Percentiles rank a stretch among this genome's conserved stretches.
phyloP scores from a whole-genome alignment of 768 basidiomycete species.

The Lactarius trivialis region DNA sequence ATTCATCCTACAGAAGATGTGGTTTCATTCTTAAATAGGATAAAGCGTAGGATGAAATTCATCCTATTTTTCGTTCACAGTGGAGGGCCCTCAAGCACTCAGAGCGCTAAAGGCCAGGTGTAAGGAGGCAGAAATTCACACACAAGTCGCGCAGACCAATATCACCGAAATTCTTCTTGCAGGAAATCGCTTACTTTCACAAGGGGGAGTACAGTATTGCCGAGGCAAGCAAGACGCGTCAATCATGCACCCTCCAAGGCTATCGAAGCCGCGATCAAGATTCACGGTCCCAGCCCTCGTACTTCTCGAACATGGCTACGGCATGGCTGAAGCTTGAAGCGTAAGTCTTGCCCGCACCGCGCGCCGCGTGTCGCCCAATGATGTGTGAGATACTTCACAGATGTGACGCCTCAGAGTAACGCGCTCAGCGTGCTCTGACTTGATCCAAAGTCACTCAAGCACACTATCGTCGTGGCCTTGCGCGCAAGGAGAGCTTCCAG shows the following conservation, averaged over 20 bases:
- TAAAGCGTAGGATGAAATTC: no score
- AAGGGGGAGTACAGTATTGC: conserved; percentile 32
- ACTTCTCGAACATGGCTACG: conserved; percentile 39
- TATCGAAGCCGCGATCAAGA: conserved; percentile 33
- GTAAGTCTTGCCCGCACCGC: conserved; percentile 16
- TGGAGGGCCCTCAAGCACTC: no score
- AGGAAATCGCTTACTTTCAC: conserved; percentile 43
- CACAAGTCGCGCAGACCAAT: no score
- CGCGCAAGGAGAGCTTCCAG: conserved; percentile 28
- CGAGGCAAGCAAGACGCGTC: no score
- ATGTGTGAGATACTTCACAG: conserved; percentile 27
- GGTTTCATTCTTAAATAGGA: no score
- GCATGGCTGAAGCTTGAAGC: conserved; percentile 37
- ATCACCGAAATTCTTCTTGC: no score
- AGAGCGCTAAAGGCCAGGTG: no score
- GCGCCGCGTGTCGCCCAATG: conserved; percentile 1
- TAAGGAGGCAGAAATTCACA: no score
- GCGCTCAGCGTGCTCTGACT: not conserved
- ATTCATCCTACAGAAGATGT: no score
- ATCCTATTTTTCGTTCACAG: no score
- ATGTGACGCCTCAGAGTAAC: not conserved
- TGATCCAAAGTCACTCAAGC: conserved; percentile 33
- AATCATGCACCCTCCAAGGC: no score
- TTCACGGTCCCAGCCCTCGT: conserved; percentile 35
- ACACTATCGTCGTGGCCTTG: conserved; percentile 31